A percentile compares a stretch with the other conserved stretches of the same genome.
These are phyloP conservation scores for Wickerhamia fluorescens DNA, from an alignment of 805 yeast genomes.

Conservation along the genomic window DNA sequence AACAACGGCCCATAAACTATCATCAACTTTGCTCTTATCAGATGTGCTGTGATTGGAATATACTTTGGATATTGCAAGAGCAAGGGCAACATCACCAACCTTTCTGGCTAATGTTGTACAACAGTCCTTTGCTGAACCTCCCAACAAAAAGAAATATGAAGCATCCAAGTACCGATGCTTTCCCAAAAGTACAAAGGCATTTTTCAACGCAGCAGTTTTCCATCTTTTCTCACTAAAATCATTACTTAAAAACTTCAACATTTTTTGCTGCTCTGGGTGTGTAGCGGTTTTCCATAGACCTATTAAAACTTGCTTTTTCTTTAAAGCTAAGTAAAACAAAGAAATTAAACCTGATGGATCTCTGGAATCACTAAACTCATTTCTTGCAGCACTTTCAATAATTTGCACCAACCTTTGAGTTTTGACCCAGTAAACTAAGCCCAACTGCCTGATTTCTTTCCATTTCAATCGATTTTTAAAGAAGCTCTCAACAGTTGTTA, in stretches of 20 bases:
- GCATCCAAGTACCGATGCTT: conserved; percentile 85
- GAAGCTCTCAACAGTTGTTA: conserved; percentile 41
- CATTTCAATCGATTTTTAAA: conserved; percentile 47
- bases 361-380: conserved; percentile 53
- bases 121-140: conserved; percentile 68
- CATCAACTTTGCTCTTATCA: conserved; percentile 5
- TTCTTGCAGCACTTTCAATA: conserved; percentile 65
- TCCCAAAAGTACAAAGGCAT: conserved; percentile 84
- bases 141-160: conserved; percentile 80
- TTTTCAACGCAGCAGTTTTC: conserved; percentile 84
- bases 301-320: conserved; percentile 65
- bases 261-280: conserved; percentile 76
- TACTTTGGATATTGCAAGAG: conserved; percentile 74
- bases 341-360: conserved; percentile 70
- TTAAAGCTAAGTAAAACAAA: conserved; percentile 69
- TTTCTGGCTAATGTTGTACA: conserved; percentile 66
- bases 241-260: conserved; percentile 67
- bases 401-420: conserved; percentile 21
- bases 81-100: conserved; percentile 62
- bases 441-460: conserved; percentile 51
- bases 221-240: conserved; percentile 74
- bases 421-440: conserved; percentile 66
- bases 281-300: conserved; percentile 81
- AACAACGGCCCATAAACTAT: conserved; percentile 36
- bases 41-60: too few species aligned